phyloP scores from a whole-genome alignment of 805 yeast genomes.

The Brettanomyces sp. region DNA sequence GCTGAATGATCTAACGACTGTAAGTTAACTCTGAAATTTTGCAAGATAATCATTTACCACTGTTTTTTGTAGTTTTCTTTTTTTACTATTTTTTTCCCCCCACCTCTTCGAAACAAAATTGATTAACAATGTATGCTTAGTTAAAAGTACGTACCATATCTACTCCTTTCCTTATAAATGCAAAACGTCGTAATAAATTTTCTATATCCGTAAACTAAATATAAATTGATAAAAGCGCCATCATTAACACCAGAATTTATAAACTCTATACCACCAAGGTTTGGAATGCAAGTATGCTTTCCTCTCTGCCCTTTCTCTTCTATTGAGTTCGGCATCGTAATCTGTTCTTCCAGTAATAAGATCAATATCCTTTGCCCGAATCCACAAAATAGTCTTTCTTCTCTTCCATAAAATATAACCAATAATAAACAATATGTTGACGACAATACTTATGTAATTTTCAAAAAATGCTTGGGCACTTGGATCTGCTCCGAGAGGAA shows the following conservation, averaged over 20 bases:
- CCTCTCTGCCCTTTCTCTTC: slow-evolving; percentile 42
- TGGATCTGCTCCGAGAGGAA: slow-evolving; percentile 44
- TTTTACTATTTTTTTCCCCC: too few species aligned
- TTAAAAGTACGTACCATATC: too few species aligned
- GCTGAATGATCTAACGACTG: too few species aligned
- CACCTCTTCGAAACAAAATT: too few species aligned
- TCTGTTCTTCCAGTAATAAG: slow-evolving; percentile 50
- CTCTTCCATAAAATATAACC: slow-evolving; percentile 23
- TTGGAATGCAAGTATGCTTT: slow-evolving; percentile 31
- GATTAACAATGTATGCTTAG: too few species aligned
- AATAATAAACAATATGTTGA: slow-evolving; percentile 38
- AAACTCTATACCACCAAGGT: slow-evolving; percentile 35
- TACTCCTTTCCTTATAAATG: too few species aligned
- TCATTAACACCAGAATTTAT: slow-evolving; percentile 39
- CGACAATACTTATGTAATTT: slow-evolving; percentile 50
- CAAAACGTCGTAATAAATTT: too few species aligned
- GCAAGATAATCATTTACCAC: too few species aligned
- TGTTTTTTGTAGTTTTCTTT: too few species aligned
- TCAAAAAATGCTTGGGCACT: slow-evolving; percentile 49
- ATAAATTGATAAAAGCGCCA: neutral
- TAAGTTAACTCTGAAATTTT: too few species aligned
- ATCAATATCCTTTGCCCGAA: slow-evolving; percentile 39
- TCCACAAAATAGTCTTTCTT: slow-evolving; percentile 34
- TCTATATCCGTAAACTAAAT: neutral
- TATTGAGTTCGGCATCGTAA: slow-evolving; percentile 40